These are phyloP conservation scores for Mitragyna speciosa DNA, from an alignment of 257 asterid genomes.

Conservation along the genomic window DNA sequence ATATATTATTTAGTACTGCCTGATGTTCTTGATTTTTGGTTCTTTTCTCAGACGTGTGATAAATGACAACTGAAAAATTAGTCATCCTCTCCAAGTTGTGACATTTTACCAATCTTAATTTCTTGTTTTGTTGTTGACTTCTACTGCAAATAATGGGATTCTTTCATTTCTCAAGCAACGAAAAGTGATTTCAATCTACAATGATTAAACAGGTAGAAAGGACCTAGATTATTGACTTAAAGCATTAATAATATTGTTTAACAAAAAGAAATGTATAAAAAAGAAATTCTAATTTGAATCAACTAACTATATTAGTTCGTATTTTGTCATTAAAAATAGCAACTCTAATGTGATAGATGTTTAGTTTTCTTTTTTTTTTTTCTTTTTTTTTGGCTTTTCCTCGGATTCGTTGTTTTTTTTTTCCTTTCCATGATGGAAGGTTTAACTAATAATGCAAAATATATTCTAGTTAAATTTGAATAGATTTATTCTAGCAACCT, in stretches of 20 bases:
- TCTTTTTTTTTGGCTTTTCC: no score
- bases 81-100: conserved; percentile 2
- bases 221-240: neutral
- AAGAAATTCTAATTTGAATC: no score
- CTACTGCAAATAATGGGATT: neutral
- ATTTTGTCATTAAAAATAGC: no score
- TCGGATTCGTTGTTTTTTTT: no score
- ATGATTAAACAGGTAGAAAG: neutral
- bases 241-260: no score
- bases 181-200: neutral
- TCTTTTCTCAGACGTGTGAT: conserved; percentile 1
- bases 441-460: neutral
- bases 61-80: neutral
- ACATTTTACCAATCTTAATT: conserved; percentile 8
- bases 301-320: neutral
- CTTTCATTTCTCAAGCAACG: conserved; percentile 1
- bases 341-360: no score
- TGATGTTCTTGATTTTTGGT: neutral
- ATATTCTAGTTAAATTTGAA: no score
- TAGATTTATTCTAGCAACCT: no score
- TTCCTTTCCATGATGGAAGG: neutral
- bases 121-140: neutral
- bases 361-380: no score
- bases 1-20: neutral
- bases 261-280: no score